phyloP scores from a whole-genome alignment of 2,329 filamentous ascomycete genomes.

The Alternaria gansuensis region DNA sequence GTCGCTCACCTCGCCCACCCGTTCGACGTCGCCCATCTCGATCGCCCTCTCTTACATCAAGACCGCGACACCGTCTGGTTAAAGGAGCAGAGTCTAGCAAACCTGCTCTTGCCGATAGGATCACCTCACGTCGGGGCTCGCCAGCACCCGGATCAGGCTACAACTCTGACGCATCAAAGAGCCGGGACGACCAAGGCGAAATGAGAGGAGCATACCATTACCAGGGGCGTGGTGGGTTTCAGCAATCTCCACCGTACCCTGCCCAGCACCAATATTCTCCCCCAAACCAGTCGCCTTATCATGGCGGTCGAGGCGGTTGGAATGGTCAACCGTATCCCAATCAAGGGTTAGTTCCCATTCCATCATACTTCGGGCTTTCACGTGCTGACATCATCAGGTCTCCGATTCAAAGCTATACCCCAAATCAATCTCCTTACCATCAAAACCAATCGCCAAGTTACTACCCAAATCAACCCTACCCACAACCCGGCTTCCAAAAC shows the following conservation, averaged over 20 bases:
- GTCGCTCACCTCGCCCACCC: conserved; percentile 38
- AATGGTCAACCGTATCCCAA: conserved; percentile 56
- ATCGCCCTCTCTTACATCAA: conserved; percentile 39
- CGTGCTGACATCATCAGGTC: conserved; percentile 51
- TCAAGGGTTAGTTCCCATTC: conserved; percentile 59
- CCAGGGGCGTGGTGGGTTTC: conserved; percentile 57
- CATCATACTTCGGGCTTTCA: not conserved
- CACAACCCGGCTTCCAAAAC: conserved; percentile 63
- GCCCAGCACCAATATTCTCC: conserved; percentile 68
- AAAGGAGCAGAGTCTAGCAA: conserved; percentile 30
- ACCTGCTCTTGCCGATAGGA: conserved; percentile 23
- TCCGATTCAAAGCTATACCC: conserved; percentile 66
- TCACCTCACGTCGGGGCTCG: conserved; percentile 39
- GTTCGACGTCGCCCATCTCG: conserved; percentile 40
- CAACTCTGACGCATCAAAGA: conserved; percentile 44
- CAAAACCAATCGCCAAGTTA: conserved; percentile 54
- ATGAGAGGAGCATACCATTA: conserved; percentile 52
- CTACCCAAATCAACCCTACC: conserved; percentile 63
- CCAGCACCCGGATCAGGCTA: conserved; percentile 41
- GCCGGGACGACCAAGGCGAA: conserved; percentile 38
- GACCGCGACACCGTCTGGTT: conserved; percentile 26
- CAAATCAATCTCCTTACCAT: conserved; percentile 63
- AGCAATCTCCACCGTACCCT: conserved; percentile 67
- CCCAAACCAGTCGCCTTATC: conserved; percentile 69
- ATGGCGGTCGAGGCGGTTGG: conserved; percentile 64